Evolutionary conservation across 768 basidiomycete species (phyloP).

Genomic region (Termitomyces sp.): DNA sequence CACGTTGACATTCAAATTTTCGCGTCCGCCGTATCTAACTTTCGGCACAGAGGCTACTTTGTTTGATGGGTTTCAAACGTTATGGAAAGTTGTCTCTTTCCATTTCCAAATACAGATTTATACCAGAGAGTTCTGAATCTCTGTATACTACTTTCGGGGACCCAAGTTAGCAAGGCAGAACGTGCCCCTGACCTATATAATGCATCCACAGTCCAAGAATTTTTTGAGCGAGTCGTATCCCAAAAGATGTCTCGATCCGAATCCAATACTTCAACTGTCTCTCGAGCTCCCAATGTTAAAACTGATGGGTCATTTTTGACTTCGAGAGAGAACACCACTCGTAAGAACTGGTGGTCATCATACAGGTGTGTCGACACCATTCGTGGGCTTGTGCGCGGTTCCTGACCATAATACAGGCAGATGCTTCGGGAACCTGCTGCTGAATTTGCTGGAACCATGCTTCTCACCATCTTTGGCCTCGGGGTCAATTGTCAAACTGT

Average conservation of each 20-base stretch:
- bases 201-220: neutral
- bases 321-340: neutral
- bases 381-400: neutral
- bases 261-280: neutral
- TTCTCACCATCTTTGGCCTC: slow-evolving; percentile 48
- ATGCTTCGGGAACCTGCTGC: slow-evolving; percentile 37
- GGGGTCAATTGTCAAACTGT: slow-evolving; percentile 48
- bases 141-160: too few relatives aligned
- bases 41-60: too few relatives aligned
- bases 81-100: too few relatives aligned
- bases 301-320: neutral
- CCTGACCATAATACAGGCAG: slow-evolving; percentile 19
- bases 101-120: too few relatives aligned
- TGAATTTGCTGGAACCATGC: slow-evolving; percentile 53
- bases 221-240: neutral
- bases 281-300: neutral
- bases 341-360: slow-evolving; percentile 22
- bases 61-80: too few relatives aligned
- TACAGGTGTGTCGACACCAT: slow-evolving; percentile 20
- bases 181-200: neutral
- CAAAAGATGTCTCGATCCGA: slow-evolving; percentile 4
- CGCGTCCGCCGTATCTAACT: too few relatives aligned
- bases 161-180: neutral
- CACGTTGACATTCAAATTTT: too few relatives aligned
- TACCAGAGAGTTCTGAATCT: too few relatives aligned